Conservation (phyloP, 2,329 filamentous ascomycete genomes). For the Cadophora sp. region DNA sequence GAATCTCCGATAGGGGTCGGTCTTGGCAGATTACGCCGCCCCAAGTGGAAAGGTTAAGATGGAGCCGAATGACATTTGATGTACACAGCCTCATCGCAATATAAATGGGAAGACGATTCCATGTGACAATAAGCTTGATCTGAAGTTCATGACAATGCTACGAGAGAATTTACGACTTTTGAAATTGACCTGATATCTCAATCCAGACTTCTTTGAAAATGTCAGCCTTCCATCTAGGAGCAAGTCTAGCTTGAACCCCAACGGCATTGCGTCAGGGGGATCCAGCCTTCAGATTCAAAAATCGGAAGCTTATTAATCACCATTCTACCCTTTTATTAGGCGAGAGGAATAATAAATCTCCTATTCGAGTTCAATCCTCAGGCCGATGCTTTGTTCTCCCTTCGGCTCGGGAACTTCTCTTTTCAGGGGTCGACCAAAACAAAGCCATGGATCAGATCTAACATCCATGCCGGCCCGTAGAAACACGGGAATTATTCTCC, state of each 20-base stretch:
- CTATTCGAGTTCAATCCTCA: neutral
- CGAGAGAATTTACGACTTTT: neutral
- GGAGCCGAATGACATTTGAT: neutral
- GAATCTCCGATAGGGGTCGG: neutral
- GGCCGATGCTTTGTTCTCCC: neutral
- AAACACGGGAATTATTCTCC: slow-evolving; percentile 1
- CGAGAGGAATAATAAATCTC: slow-evolving; percentile 7
- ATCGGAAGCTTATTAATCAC: neutral
- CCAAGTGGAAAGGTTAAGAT: neutral
- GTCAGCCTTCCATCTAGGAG: neutral
- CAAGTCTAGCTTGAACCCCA: neutral
- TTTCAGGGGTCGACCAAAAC: neutral
- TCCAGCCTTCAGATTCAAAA: neutral
- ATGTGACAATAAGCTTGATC: no score
- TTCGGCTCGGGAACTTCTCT: slow-evolving; percentile 1
- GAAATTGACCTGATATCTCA: neutral
- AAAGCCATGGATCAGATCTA: neutral
- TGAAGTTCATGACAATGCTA: neutral
- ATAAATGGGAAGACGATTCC: neutral
- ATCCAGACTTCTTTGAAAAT: neutral
- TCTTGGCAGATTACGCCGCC: neutral
- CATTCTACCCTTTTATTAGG: neutral
- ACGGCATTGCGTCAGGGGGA: neutral
- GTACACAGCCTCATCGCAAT: neutral
- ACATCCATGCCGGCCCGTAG: neutral